These are phyloP conservation scores for Pichia deserticola DNA, from an alignment of 805 yeast genomes.

Conservation along the genomic window DNA sequence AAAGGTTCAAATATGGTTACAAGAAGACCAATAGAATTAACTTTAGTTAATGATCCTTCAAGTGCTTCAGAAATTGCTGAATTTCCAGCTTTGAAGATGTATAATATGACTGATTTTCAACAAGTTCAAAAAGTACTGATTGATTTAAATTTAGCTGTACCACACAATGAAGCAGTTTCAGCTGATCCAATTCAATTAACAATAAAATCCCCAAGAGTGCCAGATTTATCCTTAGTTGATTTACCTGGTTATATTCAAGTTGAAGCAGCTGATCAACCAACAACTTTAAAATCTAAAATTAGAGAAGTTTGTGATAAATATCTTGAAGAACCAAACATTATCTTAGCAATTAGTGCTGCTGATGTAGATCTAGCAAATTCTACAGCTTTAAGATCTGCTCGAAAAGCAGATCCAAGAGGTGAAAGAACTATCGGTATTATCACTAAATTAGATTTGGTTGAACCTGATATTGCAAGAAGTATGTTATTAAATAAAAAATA, in stretches of 20 bases:
- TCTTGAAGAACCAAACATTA: constrained; percentile 85
- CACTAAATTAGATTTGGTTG: constrained; percentile 87
- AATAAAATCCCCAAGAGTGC: constrained; percentile 81
- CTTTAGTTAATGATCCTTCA: constrained; percentile 80
- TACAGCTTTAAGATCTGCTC: constrained; percentile 86
- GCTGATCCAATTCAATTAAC: constrained; percentile 91
- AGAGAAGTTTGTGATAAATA: constrained; percentile 76
- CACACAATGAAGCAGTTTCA: constrained; percentile 76
- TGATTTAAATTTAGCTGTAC: constrained; percentile 90
- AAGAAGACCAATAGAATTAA: constrained; percentile 91
- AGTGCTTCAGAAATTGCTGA: constrained; percentile 80
- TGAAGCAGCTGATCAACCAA: constrained; percentile 95
- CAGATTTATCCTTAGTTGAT: constrained; percentile 91
- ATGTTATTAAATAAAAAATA: constrained; percentile 73
- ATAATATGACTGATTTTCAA: constrained; percentile 75
- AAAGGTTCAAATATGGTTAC: constrained; percentile 99
- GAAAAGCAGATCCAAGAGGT: constrained; percentile 85
- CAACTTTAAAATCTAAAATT: constrained; percentile 70
- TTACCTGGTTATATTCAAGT: constrained; percentile 96
- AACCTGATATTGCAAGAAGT: constrained; percentile 60
- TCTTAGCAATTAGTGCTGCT: constrained; percentile 93
- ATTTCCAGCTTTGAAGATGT: constrained; percentile 82
- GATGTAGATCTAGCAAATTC: constrained; percentile 97
- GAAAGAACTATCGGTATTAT: constrained; percentile 95
- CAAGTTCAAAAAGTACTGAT: constrained; percentile 82